A percentile compares a stretch with the other conserved stretches of the same genome.
Evolutionary conservation across 441 rosid genomes (phyloP).

Genomic region (Biscutella auriculata): DNA sequence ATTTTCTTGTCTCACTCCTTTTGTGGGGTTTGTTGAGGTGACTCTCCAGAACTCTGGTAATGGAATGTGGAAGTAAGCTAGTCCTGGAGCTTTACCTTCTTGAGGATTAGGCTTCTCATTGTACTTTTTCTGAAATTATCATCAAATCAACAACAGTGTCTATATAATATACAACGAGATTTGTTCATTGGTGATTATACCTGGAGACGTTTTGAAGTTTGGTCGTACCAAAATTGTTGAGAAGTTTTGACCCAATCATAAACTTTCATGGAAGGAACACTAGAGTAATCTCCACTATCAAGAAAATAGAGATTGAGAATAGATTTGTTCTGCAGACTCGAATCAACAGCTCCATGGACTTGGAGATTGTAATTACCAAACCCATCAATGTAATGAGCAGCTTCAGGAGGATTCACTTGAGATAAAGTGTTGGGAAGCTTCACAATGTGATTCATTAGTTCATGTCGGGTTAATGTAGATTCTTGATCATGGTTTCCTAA

Average conservation of each 20-base stretch:
- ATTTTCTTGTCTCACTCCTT: constrained; percentile 60
- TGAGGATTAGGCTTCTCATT: constrained; percentile 42
- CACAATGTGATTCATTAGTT: constrained; percentile 55
- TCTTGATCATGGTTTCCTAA: constrained; percentile 85
- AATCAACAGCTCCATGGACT: constrained; percentile 57
- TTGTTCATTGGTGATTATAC: constrained; percentile 18
- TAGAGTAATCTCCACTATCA: constrained; percentile 78
- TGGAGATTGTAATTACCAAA: too few relatives aligned
- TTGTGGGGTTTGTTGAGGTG: constrained; percentile 35
- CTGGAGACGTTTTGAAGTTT: constrained; percentile 51
- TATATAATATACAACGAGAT: neutral
- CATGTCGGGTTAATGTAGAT: constrained; percentile 46
- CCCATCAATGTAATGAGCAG: too few relatives aligned
- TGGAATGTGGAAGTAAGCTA: constrained; percentile 81
- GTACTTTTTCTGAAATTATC: constrained; percentile 36
- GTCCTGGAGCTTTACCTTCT: constrained; percentile 57
- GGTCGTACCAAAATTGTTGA: constrained; percentile 64
- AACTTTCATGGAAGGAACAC: constrained; percentile 34
- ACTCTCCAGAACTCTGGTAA: constrained; percentile 56
- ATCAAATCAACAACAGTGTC: constrained; percentile 3
- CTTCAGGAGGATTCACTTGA: constrained; percentile 42
- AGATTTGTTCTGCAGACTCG: constrained; percentile 60
- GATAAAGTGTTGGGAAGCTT: constrained; percentile 53
- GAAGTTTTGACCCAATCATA: constrained; percentile 81
- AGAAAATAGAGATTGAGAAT: constrained; percentile 68